Evolutionary conservation across 164 flowering plant genomes (phyloP).

Genomic region (Tetrastigma voinierianum): DNA sequence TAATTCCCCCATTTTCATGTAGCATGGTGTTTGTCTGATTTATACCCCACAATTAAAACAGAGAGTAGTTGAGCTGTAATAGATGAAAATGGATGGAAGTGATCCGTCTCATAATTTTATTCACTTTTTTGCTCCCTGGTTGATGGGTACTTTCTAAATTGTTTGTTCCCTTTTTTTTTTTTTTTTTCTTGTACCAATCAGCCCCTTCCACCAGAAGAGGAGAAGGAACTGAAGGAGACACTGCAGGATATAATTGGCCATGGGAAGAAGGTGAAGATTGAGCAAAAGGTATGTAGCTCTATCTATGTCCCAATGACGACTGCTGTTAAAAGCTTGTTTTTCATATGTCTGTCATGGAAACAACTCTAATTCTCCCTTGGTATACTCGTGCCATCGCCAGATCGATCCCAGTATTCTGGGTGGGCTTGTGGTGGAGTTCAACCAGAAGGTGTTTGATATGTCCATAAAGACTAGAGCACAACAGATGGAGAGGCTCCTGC

Average conservation of each 20-base stretch:
- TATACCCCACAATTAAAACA: too few relatives aligned
- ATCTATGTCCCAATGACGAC: too few relatives aligned
- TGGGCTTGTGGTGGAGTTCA: slow-evolving; percentile 68
- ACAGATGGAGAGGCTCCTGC: slow-evolving; percentile 76
- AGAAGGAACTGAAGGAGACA: slow-evolving; percentile 74
- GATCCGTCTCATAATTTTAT: too few relatives aligned
- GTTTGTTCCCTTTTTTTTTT: not conserved
- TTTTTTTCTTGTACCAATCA: slow-evolving; percentile 27
- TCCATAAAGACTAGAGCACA: slow-evolving; percentile 66
- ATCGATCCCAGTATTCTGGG: slow-evolving; percentile 76
- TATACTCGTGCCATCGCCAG: slow-evolving; percentile 21
- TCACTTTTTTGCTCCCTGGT: too few relatives aligned
- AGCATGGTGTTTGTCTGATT: too few relatives aligned
- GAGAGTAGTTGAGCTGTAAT: too few relatives aligned
- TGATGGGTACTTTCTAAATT: not conserved
- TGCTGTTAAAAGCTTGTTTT: too few relatives aligned
- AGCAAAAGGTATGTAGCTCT: slow-evolving; percentile 62
- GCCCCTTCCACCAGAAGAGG: slow-evolving; percentile 81
- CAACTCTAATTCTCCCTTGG: not conserved
- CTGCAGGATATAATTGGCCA: slow-evolving; percentile 67
- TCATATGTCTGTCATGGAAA: too few relatives aligned
- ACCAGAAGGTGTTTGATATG: slow-evolving; percentile 67
- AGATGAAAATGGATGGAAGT: too few relatives aligned
- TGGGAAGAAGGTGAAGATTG: slow-evolving; percentile 62
- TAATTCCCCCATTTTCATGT: too few relatives aligned